Base-by-base conservation (phyloP, 2,329 filamentous ascomycete genomes). In the Albifimbria verrucaria region DNA sequence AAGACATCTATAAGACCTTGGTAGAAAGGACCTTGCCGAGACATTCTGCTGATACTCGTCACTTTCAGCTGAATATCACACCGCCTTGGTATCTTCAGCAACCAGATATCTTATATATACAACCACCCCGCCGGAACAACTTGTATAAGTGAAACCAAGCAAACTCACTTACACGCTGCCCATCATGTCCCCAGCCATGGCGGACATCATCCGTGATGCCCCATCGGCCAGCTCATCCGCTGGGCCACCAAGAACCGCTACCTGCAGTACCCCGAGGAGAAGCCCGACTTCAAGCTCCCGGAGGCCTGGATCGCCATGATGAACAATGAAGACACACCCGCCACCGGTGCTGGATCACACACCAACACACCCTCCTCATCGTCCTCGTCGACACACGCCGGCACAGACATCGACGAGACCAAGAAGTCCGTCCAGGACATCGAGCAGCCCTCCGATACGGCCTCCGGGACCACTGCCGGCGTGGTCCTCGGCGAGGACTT, bases 191-290 rank as follows among this genome's bases (percentile, higher is more conserved):
- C 32, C 41, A 45, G 48, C 52, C 50, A 63, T 71, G 63, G 62
- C 62, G 50, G 68, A 68, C 49, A 42, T 67, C 21, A 62, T 86
- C 52, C 72, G 81, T 63, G 83, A 86, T 52, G 76, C 82, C 76
- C 82, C 24, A 59, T 85, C 56, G 83, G 83, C 59, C 82, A 86
- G 59, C 58, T 85, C 48, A 74, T 86, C 57, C 76, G 83, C 59
- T 80, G 73, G 59, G 48, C 77, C 51, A 81, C 82, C 3, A 66
- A 68, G 26, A 83, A 82, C 62, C 74, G 68, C 42, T 62, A 79
- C 43, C 70, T 87, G 12, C 73, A 77, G 53, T 86, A 86, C 55
- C 82, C 82, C 17, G 83, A 86, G 69, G 84, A 87, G 57, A 71
- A 70, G 54, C 59, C 76, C 21, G 80, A 72, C 58, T 87, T 85